These are phyloP conservation scores for Candida sanyiensis DNA, from an alignment of 805 yeast species.

Conservation along the genomic window DNA sequence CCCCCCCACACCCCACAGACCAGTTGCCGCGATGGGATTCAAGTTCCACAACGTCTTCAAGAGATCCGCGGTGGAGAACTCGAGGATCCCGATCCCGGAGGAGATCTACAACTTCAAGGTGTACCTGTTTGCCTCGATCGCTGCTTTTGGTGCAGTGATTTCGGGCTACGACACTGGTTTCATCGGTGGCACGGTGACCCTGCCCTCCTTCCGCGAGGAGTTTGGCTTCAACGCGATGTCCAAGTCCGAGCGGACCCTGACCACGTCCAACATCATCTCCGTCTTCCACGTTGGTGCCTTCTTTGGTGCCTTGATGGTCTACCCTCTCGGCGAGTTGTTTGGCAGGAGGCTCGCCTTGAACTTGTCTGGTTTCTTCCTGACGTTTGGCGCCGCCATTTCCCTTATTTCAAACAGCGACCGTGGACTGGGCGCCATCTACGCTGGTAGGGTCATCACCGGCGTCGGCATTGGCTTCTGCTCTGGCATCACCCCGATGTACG, in stretches of 20 bases:
- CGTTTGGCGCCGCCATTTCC: constrained; percentile 39
- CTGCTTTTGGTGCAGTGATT: constrained; percentile 28
- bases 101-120: constrained; percentile 14
- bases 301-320: constrained; percentile 21
- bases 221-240: constrained; percentile 15
- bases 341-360: constrained; percentile 18
- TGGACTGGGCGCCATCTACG: constrained; percentile 42
- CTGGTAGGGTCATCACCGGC: constrained; percentile 44
- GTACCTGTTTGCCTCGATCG: constrained; percentile 28
- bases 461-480: constrained; percentile 49
- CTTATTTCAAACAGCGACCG: constrained; percentile 28
- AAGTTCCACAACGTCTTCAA: constrained; percentile 3
- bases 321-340: constrained; percentile 15
- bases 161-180: constrained; percentile 26
- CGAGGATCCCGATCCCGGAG: constrained; percentile 7
- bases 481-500: constrained; percentile 43
- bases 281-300: constrained; percentile 23
- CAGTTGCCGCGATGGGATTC: neutral
- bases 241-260: neutral
- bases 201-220: constrained; percentile 10
- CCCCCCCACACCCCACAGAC: no score
- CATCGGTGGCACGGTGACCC: constrained; percentile 15
- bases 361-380: constrained; percentile 16
- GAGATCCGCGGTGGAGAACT: constrained; percentile 6
- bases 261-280: constrained; percentile 16